Percentiles rank a stretch among this genome's conserved stretches.
These are phyloP conservation scores for Alternaria sp. DNA, from an alignment of 2,329 filamentous ascomycete genomes.

Conservation along the genomic window DNA sequence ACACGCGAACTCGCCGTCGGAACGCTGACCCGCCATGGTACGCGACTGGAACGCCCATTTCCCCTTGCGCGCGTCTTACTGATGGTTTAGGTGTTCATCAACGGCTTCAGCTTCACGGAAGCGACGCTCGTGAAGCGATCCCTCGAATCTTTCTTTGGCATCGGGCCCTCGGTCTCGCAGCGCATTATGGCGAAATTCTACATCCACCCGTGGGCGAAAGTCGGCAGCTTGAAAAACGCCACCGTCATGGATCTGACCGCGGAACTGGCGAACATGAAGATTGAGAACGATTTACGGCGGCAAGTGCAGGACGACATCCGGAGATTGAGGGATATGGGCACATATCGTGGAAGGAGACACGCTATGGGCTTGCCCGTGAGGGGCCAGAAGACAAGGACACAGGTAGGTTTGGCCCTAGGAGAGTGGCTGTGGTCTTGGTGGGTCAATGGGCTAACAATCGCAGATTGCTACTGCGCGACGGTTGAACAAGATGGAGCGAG, in stretches of 20 bases:
- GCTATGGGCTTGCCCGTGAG: conserved; percentile 91
- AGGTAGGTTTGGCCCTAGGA: conserved; percentile 53
- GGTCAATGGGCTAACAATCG: conserved; percentile 15
- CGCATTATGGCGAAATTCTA: conserved; percentile 86
- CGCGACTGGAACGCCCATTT: neutral
- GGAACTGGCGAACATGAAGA: conserved; percentile 87
- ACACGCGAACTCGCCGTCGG: conserved; percentile 22
- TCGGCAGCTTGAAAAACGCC: conserved; percentile 75
- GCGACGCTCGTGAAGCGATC: conserved; percentile 80
- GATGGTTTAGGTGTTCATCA: conserved; percentile 73
- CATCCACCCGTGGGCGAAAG: conserved; percentile 81
- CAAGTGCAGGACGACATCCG: conserved; percentile 83
- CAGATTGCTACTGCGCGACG: conserved; percentile 65
- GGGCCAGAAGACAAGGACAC: conserved; percentile 85
- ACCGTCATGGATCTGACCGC: conserved; percentile 83
- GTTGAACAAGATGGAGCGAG: conserved; percentile 65
- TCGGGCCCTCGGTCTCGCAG: conserved; percentile 54
- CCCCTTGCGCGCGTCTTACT: conserved; percentile 16
- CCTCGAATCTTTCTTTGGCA: conserved; percentile 59
- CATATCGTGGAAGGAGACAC: conserved; percentile 86
- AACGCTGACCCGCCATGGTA: conserved; percentile 35
- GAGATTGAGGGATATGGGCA: conserved; percentile 86
- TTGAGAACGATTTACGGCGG: conserved; percentile 85
- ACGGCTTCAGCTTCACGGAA: conserved; percentile 86
- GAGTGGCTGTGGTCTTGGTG: neutral